Conservation (phyloP, 2,329 filamentous ascomycete genomes). For the Aquanectria penicillioides region DNA sequence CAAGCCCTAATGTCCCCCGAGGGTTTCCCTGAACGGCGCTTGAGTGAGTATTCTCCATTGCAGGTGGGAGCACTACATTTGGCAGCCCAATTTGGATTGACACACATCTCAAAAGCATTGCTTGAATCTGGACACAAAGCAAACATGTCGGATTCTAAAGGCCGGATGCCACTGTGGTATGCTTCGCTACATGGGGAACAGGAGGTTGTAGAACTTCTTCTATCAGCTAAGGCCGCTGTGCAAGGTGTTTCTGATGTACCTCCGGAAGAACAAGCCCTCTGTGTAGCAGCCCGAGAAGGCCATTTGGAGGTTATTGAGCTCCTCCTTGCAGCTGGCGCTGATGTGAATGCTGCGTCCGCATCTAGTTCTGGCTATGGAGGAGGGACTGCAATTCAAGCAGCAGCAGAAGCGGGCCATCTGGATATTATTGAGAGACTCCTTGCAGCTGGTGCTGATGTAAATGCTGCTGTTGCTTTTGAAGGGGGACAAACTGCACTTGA, state of each 20-base stretch:
- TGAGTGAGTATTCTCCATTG: conserved; percentile 13
- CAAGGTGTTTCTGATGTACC: no score
- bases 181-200: not conserved
- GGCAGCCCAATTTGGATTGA: conserved; percentile 35
- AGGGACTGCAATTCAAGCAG: not conserved
- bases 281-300: not conserved
- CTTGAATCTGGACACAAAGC: not conserved
- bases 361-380: not conserved
- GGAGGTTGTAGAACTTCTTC: not conserved
- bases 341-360: not conserved
- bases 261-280: no score
- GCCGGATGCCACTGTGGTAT: not conserved
- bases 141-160: not conserved
- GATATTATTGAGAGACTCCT: not conserved
- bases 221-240: not conserved
- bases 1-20: conserved; percentile 29
- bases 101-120: not conserved
- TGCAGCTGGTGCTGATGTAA: not conserved
- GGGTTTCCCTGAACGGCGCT: not conserved
- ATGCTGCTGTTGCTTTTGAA: not conserved
- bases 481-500: not conserved
- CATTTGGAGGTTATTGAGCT: not conserved
- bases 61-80: conserved; percentile 34
- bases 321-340: not conserved
- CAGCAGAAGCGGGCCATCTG: not conserved